These are phyloP conservation scores for Pichia cactophila DNA, from an alignment of 1,139 yeast species.

Conservation along the genomic window DNA sequence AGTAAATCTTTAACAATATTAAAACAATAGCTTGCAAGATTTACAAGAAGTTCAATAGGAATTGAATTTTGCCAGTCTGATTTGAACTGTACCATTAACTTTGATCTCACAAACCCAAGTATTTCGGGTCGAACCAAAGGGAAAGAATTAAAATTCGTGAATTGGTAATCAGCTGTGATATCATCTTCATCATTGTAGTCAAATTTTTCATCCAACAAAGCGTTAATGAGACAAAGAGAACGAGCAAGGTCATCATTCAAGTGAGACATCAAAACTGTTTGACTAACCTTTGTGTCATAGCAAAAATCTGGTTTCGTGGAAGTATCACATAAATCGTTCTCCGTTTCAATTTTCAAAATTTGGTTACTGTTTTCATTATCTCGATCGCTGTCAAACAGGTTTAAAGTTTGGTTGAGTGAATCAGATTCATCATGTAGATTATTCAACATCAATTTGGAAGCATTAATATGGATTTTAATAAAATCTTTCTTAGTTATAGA, in stretches of 20 bases:
- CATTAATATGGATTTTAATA: slow-evolving; percentile 20
- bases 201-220: not conserved
- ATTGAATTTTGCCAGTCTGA: slow-evolving; percentile 7
- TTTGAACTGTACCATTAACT: not conserved
- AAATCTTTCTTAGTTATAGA: slow-evolving; percentile 15
- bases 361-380: too few relatives aligned
- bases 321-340: not conserved
- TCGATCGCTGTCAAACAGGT: not conserved
- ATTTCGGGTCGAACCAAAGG: slow-evolving; percentile 8
- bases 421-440: not conserved
- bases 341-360: not conserved
- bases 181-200: slow-evolving; percentile 1
- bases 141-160: not conserved
- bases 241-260: not conserved
- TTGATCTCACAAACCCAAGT: slow-evolving; percentile 20
- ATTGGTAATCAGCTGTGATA: not conserved
- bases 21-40: slow-evolving; percentile 25
- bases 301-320: slow-evolving; percentile 5
- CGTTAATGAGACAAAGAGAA: not conserved
- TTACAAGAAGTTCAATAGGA: slow-evolving; percentile 20
- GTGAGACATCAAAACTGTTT: not conserved
- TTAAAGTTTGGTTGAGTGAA: not conserved
- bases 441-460: slow-evolving; percentile 11
- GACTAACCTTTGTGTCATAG: slow-evolving; percentile 3
- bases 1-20: slow-evolving; percentile 21